A percentile compares a stretch with the other conserved stretches of the same genome.
Conservation (phyloP, 257 asterid species). For the Nicotiana tabacum region DNA sequence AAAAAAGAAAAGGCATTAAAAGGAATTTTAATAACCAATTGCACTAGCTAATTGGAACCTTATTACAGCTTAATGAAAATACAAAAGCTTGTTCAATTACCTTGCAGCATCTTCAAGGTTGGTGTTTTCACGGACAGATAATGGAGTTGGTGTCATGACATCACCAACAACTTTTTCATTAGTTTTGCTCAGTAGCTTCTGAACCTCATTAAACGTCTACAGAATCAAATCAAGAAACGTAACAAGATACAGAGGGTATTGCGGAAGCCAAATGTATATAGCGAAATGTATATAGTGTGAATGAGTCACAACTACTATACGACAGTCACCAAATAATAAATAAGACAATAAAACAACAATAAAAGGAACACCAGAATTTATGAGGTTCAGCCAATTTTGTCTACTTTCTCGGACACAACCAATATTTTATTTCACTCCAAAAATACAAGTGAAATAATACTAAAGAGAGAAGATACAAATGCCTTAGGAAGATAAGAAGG, state of each 20-base stretch:
- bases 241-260: slow-evolving; percentile 9
- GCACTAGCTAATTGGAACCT: background rate
- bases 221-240: background rate
- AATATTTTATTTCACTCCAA: too few species aligned
- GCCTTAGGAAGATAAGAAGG: too few species aligned
- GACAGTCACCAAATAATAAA: too few species aligned
- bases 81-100: slow-evolving; percentile 25
- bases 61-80: background rate
- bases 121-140: slow-evolving; percentile 65
- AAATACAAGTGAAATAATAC: too few species aligned
- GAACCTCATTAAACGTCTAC: slow-evolving; percentile 82
- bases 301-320: too few species aligned
- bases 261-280: too few species aligned
- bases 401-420: too few species aligned
- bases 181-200: slow-evolving; percentile 69
- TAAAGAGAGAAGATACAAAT: too few species aligned
- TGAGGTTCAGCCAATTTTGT: too few species aligned
- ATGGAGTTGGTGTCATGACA: slow-evolving; percentile 77
- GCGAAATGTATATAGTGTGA: too few species aligned
- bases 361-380: too few species aligned
- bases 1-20: background rate
- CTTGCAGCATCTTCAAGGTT: slow-evolving; percentile 90
- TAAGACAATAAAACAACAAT: too few species aligned
- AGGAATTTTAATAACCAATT: background rate
- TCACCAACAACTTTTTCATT: slow-evolving; percentile 87